Percentiles rank a stretch among this genome's conserved stretches.
phyloP scores from a whole-genome alignment of 768 basidiomycete genomes.

The Macrolepiota dolichaula region DNA sequence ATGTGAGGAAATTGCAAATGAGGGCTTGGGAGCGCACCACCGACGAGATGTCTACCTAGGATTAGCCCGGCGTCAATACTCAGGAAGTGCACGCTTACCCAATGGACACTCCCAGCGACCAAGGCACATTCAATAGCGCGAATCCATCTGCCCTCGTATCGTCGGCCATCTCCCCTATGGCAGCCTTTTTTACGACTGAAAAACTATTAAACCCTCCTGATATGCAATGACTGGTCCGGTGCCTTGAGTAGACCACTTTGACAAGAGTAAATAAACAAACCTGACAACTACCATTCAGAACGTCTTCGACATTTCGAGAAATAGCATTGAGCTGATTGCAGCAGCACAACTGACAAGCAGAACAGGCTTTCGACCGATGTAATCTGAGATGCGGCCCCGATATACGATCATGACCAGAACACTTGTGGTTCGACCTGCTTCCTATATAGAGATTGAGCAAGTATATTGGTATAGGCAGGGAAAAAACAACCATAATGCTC shows the following conservation, averaged over 20 bases:
- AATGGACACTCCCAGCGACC: slow-evolving; percentile 33
- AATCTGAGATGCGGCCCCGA: slow-evolving; percentile 51
- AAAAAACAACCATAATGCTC: slow-evolving; percentile 36
- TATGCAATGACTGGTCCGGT: slow-evolving; percentile 35
- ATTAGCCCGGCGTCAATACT: not conserved
- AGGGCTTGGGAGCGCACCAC: slow-evolving; percentile 46
- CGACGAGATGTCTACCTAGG: slow-evolving; percentile 41
- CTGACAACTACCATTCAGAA: not conserved
- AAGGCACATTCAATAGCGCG: slow-evolving; percentile 36
- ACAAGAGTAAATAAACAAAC: not conserved
- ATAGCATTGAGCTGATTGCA: slow-evolving; percentile 39
- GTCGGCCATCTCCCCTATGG: slow-evolving; percentile 41
- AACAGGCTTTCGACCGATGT: slow-evolving; percentile 46
- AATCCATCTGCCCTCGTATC: slow-evolving; percentile 34
- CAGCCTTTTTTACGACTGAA: slow-evolving; percentile 43
- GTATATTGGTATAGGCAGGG: not conserved
- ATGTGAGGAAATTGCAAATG: slow-evolving; percentile 40
- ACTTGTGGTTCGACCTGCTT: slow-evolving; percentile 48
- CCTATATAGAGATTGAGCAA: slow-evolving; percentile 25
- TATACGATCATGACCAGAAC: slow-evolving; percentile 46
- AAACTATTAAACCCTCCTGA: slow-evolving; percentile 59
- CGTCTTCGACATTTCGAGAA: slow-evolving; percentile 43
- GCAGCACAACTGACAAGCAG: slow-evolving; percentile 43
- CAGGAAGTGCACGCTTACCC: slow-evolving; percentile 23
- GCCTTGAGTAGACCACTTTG: not conserved